phyloP scores from a whole-genome alignment of 106 monocot genomes.

The Vanilla planifolia region DNA sequence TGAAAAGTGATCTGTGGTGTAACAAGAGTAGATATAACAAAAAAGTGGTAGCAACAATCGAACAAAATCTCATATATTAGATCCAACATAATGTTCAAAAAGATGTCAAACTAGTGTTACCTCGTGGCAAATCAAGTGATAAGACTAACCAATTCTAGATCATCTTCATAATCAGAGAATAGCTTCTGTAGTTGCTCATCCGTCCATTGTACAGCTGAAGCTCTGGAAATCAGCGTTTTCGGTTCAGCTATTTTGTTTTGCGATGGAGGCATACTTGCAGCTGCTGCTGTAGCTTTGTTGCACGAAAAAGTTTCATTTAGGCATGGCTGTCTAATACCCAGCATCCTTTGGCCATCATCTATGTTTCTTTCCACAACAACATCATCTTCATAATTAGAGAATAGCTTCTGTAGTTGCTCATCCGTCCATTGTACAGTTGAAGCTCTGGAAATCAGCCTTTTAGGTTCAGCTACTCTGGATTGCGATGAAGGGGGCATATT shows the following conservation, averaged over 20 bases:
- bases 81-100: too few species aligned
- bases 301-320: too few species aligned
- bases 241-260: conserved; percentile 7
- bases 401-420: conserved; percentile 56
- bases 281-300: too few species aligned
- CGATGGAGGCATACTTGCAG: too few species aligned
- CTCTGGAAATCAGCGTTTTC: conserved; percentile 13
- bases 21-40: too few species aligned
- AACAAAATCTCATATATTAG: too few species aligned
- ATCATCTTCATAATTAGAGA: conserved; percentile 45
- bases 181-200: conserved; percentile 62
- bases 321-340: too few species aligned
- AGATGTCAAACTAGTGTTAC: not conserved
- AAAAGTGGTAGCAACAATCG: too few species aligned
- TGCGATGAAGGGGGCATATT: too few species aligned
- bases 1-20: too few species aligned
- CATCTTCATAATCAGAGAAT: conserved; percentile 50
- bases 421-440: conserved; percentile 66
- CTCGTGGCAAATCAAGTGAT: conserved; percentile 4
- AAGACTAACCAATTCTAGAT: conserved; percentile 13
- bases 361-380: too few species aligned
- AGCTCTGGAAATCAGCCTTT: conserved; percentile 13
- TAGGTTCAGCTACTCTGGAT: not conserved
- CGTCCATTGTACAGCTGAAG: conserved; percentile 56
- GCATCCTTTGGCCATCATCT: too few species aligned